Percentiles rank a stretch among this genome's conserved stretches.
phyloP scores from a whole-genome alignment of 495 filamentous ascomycete genomes.

The Achaetomiella virescens region DNA sequence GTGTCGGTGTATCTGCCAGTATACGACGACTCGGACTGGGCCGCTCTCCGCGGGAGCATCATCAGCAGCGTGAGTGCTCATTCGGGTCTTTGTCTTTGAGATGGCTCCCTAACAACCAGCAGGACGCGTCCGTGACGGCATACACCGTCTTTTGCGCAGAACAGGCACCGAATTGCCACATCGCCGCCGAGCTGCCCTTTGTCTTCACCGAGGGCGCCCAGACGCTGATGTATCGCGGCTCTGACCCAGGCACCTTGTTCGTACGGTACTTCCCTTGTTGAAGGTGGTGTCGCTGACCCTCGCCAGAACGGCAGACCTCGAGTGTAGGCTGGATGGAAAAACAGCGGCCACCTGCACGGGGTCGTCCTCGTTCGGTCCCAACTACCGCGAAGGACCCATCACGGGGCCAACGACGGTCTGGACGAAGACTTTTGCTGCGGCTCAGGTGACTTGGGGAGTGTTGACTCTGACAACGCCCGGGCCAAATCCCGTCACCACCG shows the following conservation, averaged over 20 bases:
- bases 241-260: slow-evolving; percentile 26
- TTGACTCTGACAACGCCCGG: slow-evolving; percentile 32
- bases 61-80: slow-evolving; percentile 27
- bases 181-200: slow-evolving; percentile 32
- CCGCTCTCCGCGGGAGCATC: slow-evolving; percentile 31
- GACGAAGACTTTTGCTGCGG: slow-evolving; percentile 28
- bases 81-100: neutral
- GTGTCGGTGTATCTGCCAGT: slow-evolving; percentile 34
- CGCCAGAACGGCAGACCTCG: slow-evolving; percentile 29
- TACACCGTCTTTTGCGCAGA: slow-evolving; percentile 40
- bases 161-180: slow-evolving; percentile 19
- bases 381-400: slow-evolving; percentile 23
- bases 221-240: slow-evolving; percentile 26
- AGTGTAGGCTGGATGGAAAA: slow-evolving; percentile 28
- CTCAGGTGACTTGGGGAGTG: slow-evolving; percentile 31
- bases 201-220: slow-evolving; percentile 33
- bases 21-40: slow-evolving; percentile 27
- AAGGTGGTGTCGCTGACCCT: neutral
- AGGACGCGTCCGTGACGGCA: slow-evolving; percentile 28
- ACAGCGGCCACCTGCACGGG: slow-evolving; percentile 37
- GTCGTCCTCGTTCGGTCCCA: slow-evolving; percentile 25
- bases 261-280: neutral
- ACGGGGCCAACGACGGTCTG: slow-evolving; percentile 30
- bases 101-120: neutral
- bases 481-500: slow-evolving; percentile 18